Evolutionary conservation across 805 yeast genomes (phyloP), one percentile per base, ranked within the genome.

Genomic region (Starmerella bombi): DNA sequence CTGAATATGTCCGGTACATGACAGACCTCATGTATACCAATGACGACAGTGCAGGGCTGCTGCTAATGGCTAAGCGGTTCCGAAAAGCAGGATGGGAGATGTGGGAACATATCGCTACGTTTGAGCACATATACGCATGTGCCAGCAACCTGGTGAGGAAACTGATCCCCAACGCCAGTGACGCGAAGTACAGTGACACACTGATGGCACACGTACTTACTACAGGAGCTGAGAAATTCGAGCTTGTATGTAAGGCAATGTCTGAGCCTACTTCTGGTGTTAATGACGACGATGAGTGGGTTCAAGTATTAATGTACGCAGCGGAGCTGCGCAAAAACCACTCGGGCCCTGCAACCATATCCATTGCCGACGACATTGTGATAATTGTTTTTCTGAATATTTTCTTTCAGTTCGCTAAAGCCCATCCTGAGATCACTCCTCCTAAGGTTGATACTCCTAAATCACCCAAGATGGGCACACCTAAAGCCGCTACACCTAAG

Each of bases 41-140:
- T 7, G 60, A 66, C 8, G 88, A 84, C 50, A 63, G 79, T 34
- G 70, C 69, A 14, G 65, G 75, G 0, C 61, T 91, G 46, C 64
- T 75, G 2, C 59, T 66, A 5, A 67, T 86, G 54, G 69, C 77
- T 9, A 80, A 77, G 29, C 80, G 83, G 50, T 65, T 88, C n/a
- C 69, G 96, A 42, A 68, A 84, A 32, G 75, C 80, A 38, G 78
- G 81, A 14, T 69, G 86, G 0, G 80, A 81, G 3, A 80, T 88
- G 83, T 65, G 81, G 3, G 64, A 70, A 32, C 70, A 80, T 32
- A 62, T 68, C 17, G 66, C 64, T 35, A 72, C 77, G 0, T 84
- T 91, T 85, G 91, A 80, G 43, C 59, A 59, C 23, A 62, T 77
- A 3, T 74, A 78, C 48, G 56, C 66, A 0, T 55, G 66, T 1